Percentiles rank a stretch among this genome's conserved stretches.
These are phyloP conservation scores for Psilocybe cubensis DNA, from an alignment of 768 basidiomycete genomes.

Conservation along the genomic window DNA sequence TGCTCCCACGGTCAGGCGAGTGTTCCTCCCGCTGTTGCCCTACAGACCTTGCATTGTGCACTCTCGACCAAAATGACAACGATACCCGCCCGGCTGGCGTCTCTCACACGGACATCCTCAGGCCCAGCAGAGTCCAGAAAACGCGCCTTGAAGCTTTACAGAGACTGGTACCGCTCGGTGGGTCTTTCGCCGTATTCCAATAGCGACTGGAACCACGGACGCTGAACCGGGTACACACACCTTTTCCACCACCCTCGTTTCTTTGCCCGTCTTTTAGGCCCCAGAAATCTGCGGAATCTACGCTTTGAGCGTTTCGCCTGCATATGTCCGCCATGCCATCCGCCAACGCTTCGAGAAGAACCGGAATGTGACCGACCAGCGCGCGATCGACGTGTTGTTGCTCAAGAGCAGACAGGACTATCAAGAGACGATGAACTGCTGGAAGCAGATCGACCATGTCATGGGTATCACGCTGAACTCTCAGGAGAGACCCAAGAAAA, in stretches of 20 bases:
- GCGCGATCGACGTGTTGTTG: conserved; percentile 84
- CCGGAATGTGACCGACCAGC: conserved; percentile 78
- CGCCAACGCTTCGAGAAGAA: conserved; percentile 88
- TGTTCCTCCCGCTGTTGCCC: conserved; percentile 11
- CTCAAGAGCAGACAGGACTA: conserved; percentile 86
- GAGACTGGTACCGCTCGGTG: conserved; percentile 93
- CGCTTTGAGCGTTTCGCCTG: conserved; percentile 77
- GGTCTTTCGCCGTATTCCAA: conserved; percentile 32
- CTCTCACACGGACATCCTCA: conserved; percentile 61
- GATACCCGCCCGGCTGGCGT: conserved; percentile 89
- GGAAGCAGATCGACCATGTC: conserved; percentile 88
- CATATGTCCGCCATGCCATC: conserved; percentile 78
- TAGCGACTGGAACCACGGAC: background rate
- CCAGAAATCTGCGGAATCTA: conserved; percentile 88
- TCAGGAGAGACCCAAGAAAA: conserved; percentile 45
- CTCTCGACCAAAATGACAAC: conserved; percentile 50
- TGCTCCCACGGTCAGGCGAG: background rate
- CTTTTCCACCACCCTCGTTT: background rate
- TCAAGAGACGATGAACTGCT: conserved; percentile 94
- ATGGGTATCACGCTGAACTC: conserved; percentile 67
- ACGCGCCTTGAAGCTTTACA: conserved; percentile 79
- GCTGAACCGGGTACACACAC: background rate
- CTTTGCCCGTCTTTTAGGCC: conserved; percentile 54
- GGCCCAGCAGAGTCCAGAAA: conserved; percentile 62
- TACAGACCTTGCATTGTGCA: conserved; percentile 3